phyloP scores from a whole-genome alignment of 495 filamentous ascomycete species.

The Neurospora sp. region DNA sequence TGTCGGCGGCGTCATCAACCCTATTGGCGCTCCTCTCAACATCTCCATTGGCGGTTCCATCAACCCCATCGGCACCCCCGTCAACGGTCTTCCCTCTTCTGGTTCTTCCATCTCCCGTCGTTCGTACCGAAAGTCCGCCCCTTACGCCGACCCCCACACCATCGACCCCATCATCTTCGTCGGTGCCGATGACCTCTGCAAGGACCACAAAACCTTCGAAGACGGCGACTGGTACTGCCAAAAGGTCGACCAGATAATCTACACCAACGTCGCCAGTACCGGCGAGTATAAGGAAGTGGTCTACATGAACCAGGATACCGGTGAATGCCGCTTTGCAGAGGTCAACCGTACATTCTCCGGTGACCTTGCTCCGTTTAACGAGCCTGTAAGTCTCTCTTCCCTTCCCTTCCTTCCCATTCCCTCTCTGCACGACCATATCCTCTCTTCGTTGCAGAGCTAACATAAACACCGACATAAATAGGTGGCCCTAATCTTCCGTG shows the following conservation, averaged over 20 bases:
- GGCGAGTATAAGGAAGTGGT: conserved; percentile 52
- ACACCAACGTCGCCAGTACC: conserved; percentile 42
- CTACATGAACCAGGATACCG: conserved; percentile 43
- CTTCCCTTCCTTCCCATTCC: no score
- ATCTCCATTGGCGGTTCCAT: no score
- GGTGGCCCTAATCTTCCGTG: conserved; percentile 62
- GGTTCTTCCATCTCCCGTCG: neutral
- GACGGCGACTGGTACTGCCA: conserved; percentile 46
- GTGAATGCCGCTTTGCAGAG: conserved; percentile 34
- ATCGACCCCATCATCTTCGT: neutral
- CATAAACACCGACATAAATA: conserved; percentile 8
- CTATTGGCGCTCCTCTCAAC: no score
- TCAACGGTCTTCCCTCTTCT: no score
- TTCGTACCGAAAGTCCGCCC: neutral
- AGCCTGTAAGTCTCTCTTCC: conserved; percentile 43
- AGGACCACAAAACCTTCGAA: conserved; percentile 4
- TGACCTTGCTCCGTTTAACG: conserved; percentile 51
- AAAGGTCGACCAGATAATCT: conserved; percentile 47
- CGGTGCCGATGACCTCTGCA: neutral
- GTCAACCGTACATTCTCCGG: conserved; percentile 38
- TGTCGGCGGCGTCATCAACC: no score
- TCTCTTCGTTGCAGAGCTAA: neutral
- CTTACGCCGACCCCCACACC: neutral
- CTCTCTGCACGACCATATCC: no score
- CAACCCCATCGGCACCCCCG: no score